Evolutionary conservation across 805 yeast genomes (phyloP), one percentile per base, ranked within the genome.

Genomic region (Saccharomycopsis olivae): DNA sequence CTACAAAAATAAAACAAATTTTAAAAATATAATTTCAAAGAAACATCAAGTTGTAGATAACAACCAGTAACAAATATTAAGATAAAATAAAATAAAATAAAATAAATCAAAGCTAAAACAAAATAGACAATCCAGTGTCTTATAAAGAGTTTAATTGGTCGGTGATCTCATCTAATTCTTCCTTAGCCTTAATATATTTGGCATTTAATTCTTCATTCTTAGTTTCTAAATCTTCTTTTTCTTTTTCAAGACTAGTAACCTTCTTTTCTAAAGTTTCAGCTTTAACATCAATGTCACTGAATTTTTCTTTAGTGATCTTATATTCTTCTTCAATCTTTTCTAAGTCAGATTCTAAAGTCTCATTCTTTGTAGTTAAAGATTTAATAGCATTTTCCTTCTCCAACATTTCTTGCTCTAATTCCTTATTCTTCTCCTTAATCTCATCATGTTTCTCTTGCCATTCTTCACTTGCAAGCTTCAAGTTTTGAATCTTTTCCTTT

Each of bases 361-460:
- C 72, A 58, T 74, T 74, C 58, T 70, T 73, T 59, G 78, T 70
- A 41, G 77, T 69, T 56, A 74, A 66, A 3, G 79, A 63, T 55
- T 73, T 76, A 54, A 74, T 72, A 55, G 71, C 73, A 60, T 74
- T 71, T 54, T 74, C 79, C 59, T 73, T 74, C 47, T 73, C 79
- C 50, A 73, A 58, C 51, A 66, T 62, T 55, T 73, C 76, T 58
- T 74, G 81, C 55, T 74, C 79, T 61, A 74, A 63, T 52, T 68
- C 74, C 64, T 74, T 74, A 57, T 73, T 68, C 53, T 69, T 68
- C 46, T 64, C 71, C 33, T 69, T 53, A 49, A 70, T 62, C 44
- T 69, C 76, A 53, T 74, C 79, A 31, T 77, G 69, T 60, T 74
- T 74, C 55, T 73, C 78, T 61, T 74, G 79, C 81, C 81, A 74